Conservation (phyloP, 2,329 filamentous ascomycete genomes). For the Zasmidium cellare region DNA sequence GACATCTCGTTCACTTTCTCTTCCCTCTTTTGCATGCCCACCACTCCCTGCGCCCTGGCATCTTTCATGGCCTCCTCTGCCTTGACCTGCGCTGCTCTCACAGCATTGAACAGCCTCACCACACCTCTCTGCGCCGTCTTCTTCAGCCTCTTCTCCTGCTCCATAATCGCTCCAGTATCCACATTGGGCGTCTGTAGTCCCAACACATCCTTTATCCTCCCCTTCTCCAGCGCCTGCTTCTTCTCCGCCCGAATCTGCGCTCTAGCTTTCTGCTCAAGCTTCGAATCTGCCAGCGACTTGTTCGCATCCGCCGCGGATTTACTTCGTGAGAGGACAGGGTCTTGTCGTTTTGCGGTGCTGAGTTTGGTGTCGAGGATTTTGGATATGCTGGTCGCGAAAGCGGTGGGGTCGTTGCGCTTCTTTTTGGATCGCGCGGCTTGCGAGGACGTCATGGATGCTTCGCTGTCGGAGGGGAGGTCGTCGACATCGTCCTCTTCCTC, state of each 20-base stretch:
- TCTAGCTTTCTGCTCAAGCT: constrained; percentile 78
- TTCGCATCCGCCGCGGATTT: constrained; percentile 71
- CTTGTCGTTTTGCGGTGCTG: constrained; percentile 74
- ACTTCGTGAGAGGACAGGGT: constrained; percentile 89
- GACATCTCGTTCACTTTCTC: constrained; percentile 94
- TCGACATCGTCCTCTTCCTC: constrained; percentile 46
- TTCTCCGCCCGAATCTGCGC: constrained; percentile 79
- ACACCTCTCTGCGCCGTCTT: constrained; percentile 93
- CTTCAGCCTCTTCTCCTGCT: constrained; percentile 75
- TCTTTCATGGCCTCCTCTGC: constrained; percentile 74
- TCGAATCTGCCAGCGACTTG: constrained; percentile 70
- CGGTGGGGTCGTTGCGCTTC: constrained; percentile 88
- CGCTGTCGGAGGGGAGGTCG: constrained; percentile 33
- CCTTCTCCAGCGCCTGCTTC: constrained; percentile 77
- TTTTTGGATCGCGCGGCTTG: constrained; percentile 50
- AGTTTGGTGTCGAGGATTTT: constrained; percentile 92
- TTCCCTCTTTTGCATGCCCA: constrained; percentile 77
- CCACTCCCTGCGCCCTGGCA: constrained; percentile 68
- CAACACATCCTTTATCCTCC: constrained; percentile 83
- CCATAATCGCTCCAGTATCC: constrained; percentile 56
- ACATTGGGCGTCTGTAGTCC: constrained; percentile 55
- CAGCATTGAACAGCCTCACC: constrained; percentile 93
- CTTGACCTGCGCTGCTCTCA: constrained; percentile 87
- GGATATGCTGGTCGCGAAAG: constrained; percentile 88
- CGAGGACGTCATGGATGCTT: constrained; percentile 32